These are phyloP conservation scores for Trichophyton schoenleinii DNA, from an alignment of 2,329 filamentous ascomycete species.

Conservation along the genomic window DNA sequence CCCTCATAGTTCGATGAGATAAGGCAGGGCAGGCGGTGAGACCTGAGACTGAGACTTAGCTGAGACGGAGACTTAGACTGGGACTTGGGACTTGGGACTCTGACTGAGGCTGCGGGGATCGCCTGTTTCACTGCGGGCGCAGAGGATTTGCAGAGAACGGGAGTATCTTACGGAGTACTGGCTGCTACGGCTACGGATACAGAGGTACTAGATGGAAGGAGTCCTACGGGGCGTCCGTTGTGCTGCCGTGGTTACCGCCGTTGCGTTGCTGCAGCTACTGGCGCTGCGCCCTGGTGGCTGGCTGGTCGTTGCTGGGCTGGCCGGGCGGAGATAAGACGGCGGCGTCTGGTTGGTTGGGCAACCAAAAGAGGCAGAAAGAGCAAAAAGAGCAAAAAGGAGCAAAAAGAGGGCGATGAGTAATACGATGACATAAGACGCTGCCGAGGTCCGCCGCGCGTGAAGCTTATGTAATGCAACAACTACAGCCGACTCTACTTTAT, in stretches of 20 bases:
- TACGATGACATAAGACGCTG: background rate
- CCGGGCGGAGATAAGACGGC: background rate
- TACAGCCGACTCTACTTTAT: background rate
- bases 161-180: too few species aligned
- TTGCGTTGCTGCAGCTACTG: too few species aligned
- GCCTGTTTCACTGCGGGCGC: background rate
- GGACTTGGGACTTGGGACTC: too few species aligned
- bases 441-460: background rate
- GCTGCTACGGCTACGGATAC: too few species aligned
- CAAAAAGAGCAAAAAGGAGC: background rate
- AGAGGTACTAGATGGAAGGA: too few species aligned
- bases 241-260: too few species aligned
- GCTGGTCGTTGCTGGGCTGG: background rate
- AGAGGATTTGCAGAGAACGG: too few species aligned
- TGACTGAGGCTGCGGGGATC: too few species aligned
- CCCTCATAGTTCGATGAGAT: background rate
- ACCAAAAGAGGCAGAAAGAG: too few species aligned
- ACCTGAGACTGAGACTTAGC: background rate
- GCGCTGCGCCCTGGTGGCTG: background rate
- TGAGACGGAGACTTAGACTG: too few species aligned
- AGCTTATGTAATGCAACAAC: background rate
- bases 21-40: constrained; percentile 4
- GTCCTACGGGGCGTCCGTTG: too few species aligned
- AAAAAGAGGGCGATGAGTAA: constrained; percentile 1
- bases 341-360: background rate